These are phyloP conservation scores for Coniochaeta sp. DNA, from an alignment of 2,329 filamentous ascomycete species.

Conservation along the genomic window DNA sequence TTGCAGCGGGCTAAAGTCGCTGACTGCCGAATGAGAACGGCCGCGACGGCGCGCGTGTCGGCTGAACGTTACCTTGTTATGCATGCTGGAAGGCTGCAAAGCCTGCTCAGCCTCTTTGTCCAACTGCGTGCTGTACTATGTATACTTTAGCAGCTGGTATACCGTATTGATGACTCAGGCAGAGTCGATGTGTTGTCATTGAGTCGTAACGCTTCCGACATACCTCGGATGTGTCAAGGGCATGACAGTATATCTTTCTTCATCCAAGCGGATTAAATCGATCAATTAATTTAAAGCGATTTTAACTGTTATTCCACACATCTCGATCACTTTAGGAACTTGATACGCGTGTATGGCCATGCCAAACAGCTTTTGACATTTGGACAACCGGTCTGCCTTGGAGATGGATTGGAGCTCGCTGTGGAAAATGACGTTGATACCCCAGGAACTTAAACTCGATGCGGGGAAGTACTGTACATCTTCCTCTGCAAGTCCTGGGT, in stretches of 20 bases:
- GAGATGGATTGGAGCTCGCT: neutral
- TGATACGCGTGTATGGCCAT: too few relatives aligned
- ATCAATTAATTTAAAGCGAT: neutral
- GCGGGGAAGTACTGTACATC: neutral
- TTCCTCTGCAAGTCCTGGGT: neutral
- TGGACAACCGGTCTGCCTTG: too few relatives aligned
- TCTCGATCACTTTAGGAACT: too few relatives aligned
- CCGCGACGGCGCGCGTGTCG: neutral
- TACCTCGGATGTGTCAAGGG: neutral
- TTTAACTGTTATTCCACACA: neutral
- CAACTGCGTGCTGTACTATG: neutral
- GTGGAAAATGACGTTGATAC: neutral
- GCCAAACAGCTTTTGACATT: too few relatives aligned
- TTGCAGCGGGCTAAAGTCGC: neutral
- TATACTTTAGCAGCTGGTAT: neutral
- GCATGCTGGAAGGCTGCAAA: neutral
- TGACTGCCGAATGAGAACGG: slow-evolving; percentile 1
- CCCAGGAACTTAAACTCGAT: neutral
- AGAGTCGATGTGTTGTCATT: neutral
- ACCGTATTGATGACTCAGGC: neutral
- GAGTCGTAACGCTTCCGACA: neutral
- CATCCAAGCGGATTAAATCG: neutral
- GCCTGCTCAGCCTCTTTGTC: slow-evolving; percentile 2
- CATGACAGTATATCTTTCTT: neutral
- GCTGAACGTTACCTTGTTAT: neutral